Evolutionary conservation across 352 stramenopile species (phyloP).

Genomic region (Globisporangium barbulae): DNA sequence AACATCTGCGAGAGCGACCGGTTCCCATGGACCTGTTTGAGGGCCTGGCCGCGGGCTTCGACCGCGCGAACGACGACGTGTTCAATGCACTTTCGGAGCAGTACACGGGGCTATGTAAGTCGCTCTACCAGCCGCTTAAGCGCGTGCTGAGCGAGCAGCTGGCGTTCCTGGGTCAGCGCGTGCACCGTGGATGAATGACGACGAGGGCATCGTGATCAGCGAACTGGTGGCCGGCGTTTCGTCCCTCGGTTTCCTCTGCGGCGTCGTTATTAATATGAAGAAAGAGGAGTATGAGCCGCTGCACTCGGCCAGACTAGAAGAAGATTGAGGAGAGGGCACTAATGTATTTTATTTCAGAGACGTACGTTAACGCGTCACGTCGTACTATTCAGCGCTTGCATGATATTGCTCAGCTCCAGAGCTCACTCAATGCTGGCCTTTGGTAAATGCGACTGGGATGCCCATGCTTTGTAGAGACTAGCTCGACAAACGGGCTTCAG

Average conservation of each 20-base stretch:
- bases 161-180: conserved; percentile 28
- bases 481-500: no score
- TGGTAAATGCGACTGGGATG: no score
- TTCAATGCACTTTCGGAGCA: conserved; percentile 44
- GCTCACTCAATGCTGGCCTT: no score
- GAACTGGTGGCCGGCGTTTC: conserved; percentile 40
- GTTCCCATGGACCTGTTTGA: conserved; percentile 45
- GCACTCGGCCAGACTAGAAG: background rate
- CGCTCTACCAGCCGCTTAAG: conserved; percentile 38
- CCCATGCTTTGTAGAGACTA: no score
- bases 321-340: background rate
- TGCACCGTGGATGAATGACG: conserved; percentile 52
- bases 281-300: conserved; percentile 17
- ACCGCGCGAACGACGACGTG: conserved; percentile 47
- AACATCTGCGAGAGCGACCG: conserved; percentile 51
- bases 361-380: no score
- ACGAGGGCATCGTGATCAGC: conserved; percentile 24
- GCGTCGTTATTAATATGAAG: conserved; percentile 35
- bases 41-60: conserved; percentile 28
- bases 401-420: no score
- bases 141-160: conserved; percentile 19
- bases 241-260: conserved; percentile 30
- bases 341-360: background rate
- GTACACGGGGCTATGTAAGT: conserved; percentile 30
- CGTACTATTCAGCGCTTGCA: no score